A percentile compares a stretch with the other conserved stretches of the same genome.
These are phyloP conservation scores for Botrytis aclada DNA, from an alignment of 2,329 filamentous ascomycete genomes.

Conservation along the genomic window DNA sequence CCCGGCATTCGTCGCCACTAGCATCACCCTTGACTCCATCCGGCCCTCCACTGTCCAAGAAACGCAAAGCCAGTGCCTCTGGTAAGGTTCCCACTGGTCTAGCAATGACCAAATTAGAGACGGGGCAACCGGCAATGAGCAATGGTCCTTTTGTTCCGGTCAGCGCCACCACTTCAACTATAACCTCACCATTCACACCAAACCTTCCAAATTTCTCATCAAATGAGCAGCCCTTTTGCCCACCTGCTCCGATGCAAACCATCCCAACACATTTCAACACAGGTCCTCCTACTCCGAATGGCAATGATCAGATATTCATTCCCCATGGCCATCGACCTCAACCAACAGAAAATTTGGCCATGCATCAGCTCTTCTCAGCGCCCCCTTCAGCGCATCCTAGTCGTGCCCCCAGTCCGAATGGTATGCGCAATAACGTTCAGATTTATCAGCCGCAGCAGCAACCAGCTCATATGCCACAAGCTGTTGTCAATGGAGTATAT, in stretches of 20 bases:
- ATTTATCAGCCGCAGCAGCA: conserved; percentile 43
- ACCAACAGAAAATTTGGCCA: conserved; percentile 62
- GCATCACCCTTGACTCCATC: conserved; percentile 61
- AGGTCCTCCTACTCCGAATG: conserved; percentile 64
- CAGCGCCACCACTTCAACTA: conserved; percentile 39
- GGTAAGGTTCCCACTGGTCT: conserved; percentile 69
- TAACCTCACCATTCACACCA: conserved; percentile 54
- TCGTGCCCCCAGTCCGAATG: conserved; percentile 70
- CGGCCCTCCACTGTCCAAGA: conserved; percentile 71
- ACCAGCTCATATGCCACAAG: conserved; percentile 46
- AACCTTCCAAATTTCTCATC: conserved; percentile 44
- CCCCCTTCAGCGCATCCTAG: conserved; percentile 71
- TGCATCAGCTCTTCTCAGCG: conserved; percentile 67
- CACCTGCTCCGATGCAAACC: conserved; percentile 27
- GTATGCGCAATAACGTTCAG: conserved; percentile 47
- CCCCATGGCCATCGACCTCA: conserved; percentile 56
- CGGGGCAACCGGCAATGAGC: conserved; percentile 40
- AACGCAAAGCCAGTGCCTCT: conserved; percentile 72
- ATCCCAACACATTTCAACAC: conserved; percentile 48
- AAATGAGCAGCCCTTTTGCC: conserved; percentile 36
- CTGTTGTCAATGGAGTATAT: conserved; percentile 50
- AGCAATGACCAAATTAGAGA: conserved; percentile 79
- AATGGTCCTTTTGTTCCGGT: conserved; percentile 39
- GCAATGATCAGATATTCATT: conserved; percentile 58
- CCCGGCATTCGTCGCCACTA: conserved; percentile 67